A percentile compares a stretch with the other conserved stretches of the same genome.
Conservation (phyloP, 2,329 filamentous ascomycete species). For the Ophiostoma triangulosporum region DNA sequence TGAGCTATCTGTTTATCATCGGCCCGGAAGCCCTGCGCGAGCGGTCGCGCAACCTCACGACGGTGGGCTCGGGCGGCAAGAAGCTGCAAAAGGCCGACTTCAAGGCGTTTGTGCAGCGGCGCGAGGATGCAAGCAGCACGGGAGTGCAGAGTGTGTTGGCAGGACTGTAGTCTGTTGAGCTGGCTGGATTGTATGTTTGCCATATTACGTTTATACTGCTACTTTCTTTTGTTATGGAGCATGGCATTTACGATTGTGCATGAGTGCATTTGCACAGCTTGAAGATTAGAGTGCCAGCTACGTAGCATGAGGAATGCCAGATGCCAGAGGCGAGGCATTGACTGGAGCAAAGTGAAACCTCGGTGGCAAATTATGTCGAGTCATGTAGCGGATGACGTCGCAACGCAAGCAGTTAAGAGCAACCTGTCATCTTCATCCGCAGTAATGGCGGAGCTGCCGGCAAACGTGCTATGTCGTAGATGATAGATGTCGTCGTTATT, state of each 20-base stretch:
- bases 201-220: neutral
- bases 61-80: conserved; percentile 29
- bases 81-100: conserved; percentile 56
- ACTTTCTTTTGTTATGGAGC: neutral
- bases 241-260: no score
- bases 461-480: no score
- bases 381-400: neutral
- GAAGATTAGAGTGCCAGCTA: no score
- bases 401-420: neutral
- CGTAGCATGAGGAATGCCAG: no score
- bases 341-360: neutral
- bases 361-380: neutral
- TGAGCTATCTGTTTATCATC: conserved; percentile 92
- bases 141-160: conserved; percentile 17
- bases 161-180: conserved; percentile 9
- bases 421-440: no score
- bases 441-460: no score
- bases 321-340: no score
- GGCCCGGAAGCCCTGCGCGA: conserved; percentile 65
- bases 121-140: conserved; percentile 69
- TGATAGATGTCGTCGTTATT: neutral
- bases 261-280: no score
- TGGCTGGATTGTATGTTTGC: neutral
- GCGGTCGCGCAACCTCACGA: conserved; percentile 44
- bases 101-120: conserved; percentile 68